These are phyloP conservation scores for Aphanomyces astaci DNA, from an alignment of 352 stramenopile species.

Conservation along the genomic window DNA sequence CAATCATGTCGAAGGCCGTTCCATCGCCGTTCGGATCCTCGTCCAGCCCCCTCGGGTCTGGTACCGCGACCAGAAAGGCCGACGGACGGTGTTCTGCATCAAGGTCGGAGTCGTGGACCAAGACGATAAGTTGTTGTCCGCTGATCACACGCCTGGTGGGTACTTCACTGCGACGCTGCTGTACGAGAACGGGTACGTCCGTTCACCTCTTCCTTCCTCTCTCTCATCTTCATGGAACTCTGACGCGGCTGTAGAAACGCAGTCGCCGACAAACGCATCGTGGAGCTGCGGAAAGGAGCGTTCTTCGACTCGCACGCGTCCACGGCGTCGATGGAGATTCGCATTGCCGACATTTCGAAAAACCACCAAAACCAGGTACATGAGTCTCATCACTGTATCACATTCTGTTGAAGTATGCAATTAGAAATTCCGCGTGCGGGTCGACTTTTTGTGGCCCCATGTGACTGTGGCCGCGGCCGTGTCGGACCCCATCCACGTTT, in stretches of 20 bases:
- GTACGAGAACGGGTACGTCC: slow-evolving; percentile 5
- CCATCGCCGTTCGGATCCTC: not conserved
- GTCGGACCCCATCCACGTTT: not conserved
- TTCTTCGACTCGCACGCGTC: not conserved
- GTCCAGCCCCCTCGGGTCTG: slow-evolving; percentile 1
- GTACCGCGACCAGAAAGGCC: slow-evolving; percentile 8
- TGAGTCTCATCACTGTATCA: not conserved
- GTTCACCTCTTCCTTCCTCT: no score
- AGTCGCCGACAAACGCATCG: not conserved
- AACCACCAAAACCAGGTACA: slow-evolving; percentile 10
- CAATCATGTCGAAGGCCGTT: not conserved
- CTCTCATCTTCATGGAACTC: not conserved
- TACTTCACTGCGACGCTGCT: not conserved
- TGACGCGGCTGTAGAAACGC: not conserved
- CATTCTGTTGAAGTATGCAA: not conserved
- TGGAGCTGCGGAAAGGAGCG: not conserved
- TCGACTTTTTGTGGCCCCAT: not conserved
- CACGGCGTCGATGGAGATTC: not conserved
- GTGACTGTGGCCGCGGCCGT: not conserved
- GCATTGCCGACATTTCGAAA: slow-evolving; percentile 7
- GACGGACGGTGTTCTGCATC: not conserved
- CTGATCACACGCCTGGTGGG: not conserved
- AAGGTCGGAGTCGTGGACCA: not conserved
- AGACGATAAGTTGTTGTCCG: not conserved
- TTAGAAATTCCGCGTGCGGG: slow-evolving; percentile 5